Percentiles rank a stretch among this genome's conserved stretches.
These are phyloP conservation scores for Microbotryum saponariae DNA, from an alignment of 1,284 basidiomycete species.

Conservation along the genomic window DNA sequence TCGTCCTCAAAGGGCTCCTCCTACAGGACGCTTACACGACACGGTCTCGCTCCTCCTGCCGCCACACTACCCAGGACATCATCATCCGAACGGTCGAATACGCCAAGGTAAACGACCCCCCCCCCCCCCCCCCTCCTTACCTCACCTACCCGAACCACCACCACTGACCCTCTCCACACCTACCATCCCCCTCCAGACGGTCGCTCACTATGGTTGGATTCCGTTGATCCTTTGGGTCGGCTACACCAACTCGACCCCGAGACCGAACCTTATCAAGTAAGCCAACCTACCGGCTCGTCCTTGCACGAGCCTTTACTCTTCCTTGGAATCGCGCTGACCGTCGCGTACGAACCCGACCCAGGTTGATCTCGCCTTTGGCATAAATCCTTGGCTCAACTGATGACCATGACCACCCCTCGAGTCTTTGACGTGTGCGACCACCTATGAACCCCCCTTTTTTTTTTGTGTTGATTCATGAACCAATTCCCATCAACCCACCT, in stretches of 20 bases:
- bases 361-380: too few relatives aligned
- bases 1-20: too few relatives aligned
- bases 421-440: too few relatives aligned
- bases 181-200: constrained; percentile 51
- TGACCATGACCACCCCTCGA: too few relatives aligned
- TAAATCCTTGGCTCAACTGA: too few relatives aligned
- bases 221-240: constrained; percentile 89
- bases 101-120: constrained; percentile 54
- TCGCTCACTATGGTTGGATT: constrained; percentile 86
- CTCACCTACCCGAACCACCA: constrained; percentile 1
- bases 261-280: constrained; percentile 32
- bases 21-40: too few relatives aligned
- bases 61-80: constrained; percentile 53
- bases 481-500: too few relatives aligned
- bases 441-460: too few relatives aligned
- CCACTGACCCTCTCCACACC: not conserved
- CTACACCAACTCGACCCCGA: constrained; percentile 50
- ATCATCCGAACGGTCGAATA: constrained; percentile 68
- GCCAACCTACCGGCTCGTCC: not conserved
- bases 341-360: too few relatives aligned
- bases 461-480: too few relatives aligned
- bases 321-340: not conserved
- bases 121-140: not conserved
- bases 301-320: too few relatives aligned
- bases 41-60: not conserved